Evolutionary conservation across 179 eudicot genomes (phyloP), one percentile per base, ranked within the genome.

Genomic region (Sideroxylon spinosum): DNA sequence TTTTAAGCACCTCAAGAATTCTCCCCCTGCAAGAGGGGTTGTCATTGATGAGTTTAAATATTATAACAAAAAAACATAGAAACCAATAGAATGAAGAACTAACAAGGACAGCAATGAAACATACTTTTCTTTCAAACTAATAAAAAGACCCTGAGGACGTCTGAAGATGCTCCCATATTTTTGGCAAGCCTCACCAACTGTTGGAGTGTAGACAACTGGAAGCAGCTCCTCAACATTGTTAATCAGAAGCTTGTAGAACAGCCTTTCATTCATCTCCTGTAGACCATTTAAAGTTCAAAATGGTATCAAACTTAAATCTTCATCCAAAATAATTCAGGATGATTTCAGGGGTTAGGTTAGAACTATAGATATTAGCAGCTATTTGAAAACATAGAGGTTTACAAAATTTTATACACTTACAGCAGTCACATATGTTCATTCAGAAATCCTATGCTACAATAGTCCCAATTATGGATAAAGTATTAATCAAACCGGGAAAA

Each of bases 161-260:
- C 84, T 86, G 52, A 90, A 85, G 81, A 90, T 94, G 85, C 93
- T 82, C 65, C 98, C 97, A 67, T 91, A 94, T 76, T 94, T 92
- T 83, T 94, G 98, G 81, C 98, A 94, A 7, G 98, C 98, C 86
- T 94, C 95, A 16, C 98, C 98, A 76, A 94, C 98, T 66, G 97
- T 92, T 59, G 98, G 98, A 77, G 98, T 94, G 88, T 94, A 94
- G 57, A 94, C 97, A 61, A 94, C 86, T 10, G 98, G 98, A 49
- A 94, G 93, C 68, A 94, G 84, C 88, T 92, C 97, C 85, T 94
- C 98, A 46, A 94, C 98, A 82, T 94, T 84, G 46, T 94, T 94
- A 53, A 94, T 92, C 64, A 94, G 93, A 85, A 94, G 93, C 86
- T 90, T 89, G 87, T 94, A 94, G 83, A 91, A 94, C 68, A 94